Evolutionary conservation across 345 rosid genomes (phyloP).

Genomic region (Eucalyptus marginata): DNA sequence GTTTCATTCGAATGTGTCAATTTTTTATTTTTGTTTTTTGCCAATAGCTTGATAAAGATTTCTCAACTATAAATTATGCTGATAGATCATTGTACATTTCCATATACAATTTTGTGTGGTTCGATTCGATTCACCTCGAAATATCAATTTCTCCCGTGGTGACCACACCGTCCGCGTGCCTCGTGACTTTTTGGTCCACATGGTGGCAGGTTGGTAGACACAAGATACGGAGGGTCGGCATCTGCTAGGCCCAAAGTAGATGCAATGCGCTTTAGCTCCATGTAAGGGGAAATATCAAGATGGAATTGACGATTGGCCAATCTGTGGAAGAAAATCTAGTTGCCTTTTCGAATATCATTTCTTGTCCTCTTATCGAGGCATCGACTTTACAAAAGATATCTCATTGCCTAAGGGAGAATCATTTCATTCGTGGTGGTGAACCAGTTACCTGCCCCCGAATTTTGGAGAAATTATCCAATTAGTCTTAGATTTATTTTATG

Average conservation of each 20-base stretch:
- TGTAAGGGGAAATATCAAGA: neutral
- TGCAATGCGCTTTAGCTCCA: neutral
- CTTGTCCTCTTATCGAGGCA: neutral
- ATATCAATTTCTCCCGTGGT: neutral
- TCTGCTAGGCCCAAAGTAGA: neutral
- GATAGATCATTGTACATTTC: accelerated
- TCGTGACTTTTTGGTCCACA: neutral
- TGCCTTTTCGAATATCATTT: neutral
- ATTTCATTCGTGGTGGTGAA: neutral
- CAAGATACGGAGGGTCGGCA: neutral
- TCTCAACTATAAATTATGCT: neutral
- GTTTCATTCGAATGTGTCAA: neutral
- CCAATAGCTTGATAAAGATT: neutral
- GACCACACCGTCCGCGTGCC: neutral
- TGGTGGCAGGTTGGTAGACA: neutral
- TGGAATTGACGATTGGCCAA: neutral
- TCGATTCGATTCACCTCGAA: no score
- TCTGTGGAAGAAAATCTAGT: neutral
- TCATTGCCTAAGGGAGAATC: neutral
- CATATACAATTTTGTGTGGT: neutral
- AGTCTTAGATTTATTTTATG: accelerated
- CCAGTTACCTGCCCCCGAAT: neutral
- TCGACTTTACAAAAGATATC: neutral
- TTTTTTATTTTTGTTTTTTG: neutral
- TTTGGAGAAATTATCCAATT: neutral